phyloP scores from a whole-genome alignment of 2,329 filamentous ascomycete species.

The Xylaria sp. region DNA sequence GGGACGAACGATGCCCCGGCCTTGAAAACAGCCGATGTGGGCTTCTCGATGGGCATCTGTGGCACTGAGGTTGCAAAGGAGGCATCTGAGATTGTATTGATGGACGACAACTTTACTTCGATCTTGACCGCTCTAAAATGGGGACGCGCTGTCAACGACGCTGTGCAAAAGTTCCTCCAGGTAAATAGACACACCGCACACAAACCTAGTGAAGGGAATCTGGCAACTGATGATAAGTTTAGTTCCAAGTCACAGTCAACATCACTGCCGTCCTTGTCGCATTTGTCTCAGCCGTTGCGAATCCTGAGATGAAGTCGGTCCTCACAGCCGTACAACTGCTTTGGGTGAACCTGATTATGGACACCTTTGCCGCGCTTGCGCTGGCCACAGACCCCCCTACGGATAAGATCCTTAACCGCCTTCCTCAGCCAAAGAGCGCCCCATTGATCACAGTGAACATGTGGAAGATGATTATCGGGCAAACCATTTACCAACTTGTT shows the following conservation, averaged over 20 bases:
- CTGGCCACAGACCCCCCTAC: constrained; percentile 68
- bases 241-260: constrained; percentile 73
- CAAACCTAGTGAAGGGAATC: not conserved
- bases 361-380: constrained; percentile 69
- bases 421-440: constrained; percentile 65
- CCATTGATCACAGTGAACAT: constrained; percentile 73
- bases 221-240: constrained; percentile 2
- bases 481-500: constrained; percentile 65
- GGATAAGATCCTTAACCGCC: constrained; percentile 60
- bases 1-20: constrained; percentile 71
- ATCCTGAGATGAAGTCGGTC: constrained; percentile 60
- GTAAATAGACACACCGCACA: constrained; percentile 35
- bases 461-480: constrained; percentile 71
- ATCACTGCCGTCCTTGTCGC: constrained; percentile 70
- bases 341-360: constrained; percentile 75
- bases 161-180: constrained; percentile 71
- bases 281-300: constrained; percentile 67
- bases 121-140: constrained; percentile 71
- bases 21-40: constrained; percentile 68
- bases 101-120: constrained; percentile 70
- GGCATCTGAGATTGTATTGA: constrained; percentile 69
- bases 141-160: constrained; percentile 72
- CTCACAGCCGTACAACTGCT: constrained; percentile 70
- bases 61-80: constrained; percentile 73
- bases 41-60: constrained; percentile 71